Base-by-base conservation (phyloP, 345 rosid genomes). In the Eucalyptus melliodora region DNA sequence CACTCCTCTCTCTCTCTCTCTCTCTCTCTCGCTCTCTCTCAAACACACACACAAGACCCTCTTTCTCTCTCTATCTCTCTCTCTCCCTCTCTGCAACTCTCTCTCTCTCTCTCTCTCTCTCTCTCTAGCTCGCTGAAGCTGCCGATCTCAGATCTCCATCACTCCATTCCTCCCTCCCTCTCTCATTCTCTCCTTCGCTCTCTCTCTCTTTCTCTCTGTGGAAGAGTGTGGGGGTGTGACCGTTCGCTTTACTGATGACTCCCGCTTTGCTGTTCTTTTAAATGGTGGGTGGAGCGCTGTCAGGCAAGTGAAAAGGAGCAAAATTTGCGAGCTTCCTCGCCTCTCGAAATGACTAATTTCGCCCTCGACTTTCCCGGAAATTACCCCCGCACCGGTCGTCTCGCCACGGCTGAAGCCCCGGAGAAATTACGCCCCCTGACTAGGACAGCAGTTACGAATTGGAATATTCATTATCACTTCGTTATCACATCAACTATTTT, bases 191-290 rank as follows among this genome's bases (percentile, higher is more conserved):
- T 42, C 50, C 9, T 7, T 51, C 56, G 0, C 82, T 34, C 24
- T 17, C 44, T 42, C 40, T 62, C 19, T 62, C 72, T 65, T 9
- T 42, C 88, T 59, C 86, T 42, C 44, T 89, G 72, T 0, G 47
- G 6, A 88, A 45, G n/a, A 59, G 59, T 19, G 81, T 24, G 87
- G 45, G 27, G 44, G 83, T 72, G 83, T 77, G 83, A 77, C 83
- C 83, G 83, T 77, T 77, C 69, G 83, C 56, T 91, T 55, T 88
- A 87, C 81, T 88, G 81, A 87, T 92, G 90, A 86, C 98, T 95
- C 97, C 97, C 98, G 99, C 99, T 95, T 94, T 93, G 92, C 95
- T 89, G 93, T 94, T 91, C 91, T 87, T 95, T 96, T 93, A 88
- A 96, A 91, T 93, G 91, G 86, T 88, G 91, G 9, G 86, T 17